A percentile compares a stretch with the other conserved stretches of the same genome.
Evolutionary conservation across 2,329 filamentous ascomycete genomes (phyloP).

Genomic region (Tolypocladium amazonense): DNA sequence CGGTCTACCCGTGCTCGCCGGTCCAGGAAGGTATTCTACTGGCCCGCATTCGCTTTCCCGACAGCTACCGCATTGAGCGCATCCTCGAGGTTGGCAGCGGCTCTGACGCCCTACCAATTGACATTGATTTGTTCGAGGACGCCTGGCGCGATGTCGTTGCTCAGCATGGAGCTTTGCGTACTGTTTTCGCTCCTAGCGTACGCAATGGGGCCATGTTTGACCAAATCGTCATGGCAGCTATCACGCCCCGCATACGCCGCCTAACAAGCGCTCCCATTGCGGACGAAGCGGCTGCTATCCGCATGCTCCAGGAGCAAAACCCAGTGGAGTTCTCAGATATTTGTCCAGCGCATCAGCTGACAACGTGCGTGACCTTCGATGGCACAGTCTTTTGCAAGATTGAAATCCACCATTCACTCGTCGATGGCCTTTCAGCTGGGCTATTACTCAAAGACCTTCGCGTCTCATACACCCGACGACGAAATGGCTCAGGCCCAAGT

Average conservation of each 20-base stretch:
- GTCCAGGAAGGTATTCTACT: slow-evolving; percentile 39
- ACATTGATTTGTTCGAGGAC: slow-evolving; percentile 20
- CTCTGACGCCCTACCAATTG: slow-evolving; percentile 1
- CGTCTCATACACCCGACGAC: background rate
- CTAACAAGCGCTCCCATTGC: background rate
- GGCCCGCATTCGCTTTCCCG: slow-evolving; percentile 28
- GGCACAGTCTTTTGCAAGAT: background rate
- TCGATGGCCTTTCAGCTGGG: background rate
- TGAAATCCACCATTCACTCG: background rate
- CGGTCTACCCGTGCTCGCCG: slow-evolving; percentile 38
- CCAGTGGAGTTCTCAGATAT: background rate
- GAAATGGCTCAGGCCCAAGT: background rate
- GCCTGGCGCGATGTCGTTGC: slow-evolving; percentile 23
- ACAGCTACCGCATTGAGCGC: slow-evolving; percentile 34
- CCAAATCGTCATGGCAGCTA: background rate
- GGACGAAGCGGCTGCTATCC: background rate
- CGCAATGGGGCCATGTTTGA: slow-evolving; percentile 9
- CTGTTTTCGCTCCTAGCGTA: background rate
- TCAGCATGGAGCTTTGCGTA: background rate
- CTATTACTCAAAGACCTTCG: background rate
- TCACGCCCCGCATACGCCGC: background rate
- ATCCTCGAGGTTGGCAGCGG: slow-evolving; percentile 21
- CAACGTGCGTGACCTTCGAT: background rate
- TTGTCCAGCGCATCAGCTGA: background rate
- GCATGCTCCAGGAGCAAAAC: background rate